Percentiles rank a stretch among this genome's conserved stretches.
Conservation (phyloP, 176 grass and related monocot species). For the Tuctoria greenei region DNA sequence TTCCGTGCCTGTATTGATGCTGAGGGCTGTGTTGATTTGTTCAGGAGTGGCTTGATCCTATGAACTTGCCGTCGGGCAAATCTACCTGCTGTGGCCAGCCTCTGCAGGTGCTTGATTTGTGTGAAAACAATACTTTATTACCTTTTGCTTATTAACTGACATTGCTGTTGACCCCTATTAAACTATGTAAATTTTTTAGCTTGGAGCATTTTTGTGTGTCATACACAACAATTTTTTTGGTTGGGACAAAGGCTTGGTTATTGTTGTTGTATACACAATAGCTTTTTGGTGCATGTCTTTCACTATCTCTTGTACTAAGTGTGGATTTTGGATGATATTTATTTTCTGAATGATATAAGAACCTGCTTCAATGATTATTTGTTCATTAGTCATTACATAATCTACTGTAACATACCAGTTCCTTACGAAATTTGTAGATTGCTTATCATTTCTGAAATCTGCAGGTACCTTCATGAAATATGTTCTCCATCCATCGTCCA, state of each 20-base stretch:
- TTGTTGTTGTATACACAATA: not conserved
- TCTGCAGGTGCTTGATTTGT: too few relatives aligned
- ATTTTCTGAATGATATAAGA: not conserved
- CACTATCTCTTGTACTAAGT: not conserved
- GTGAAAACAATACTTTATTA: too few relatives aligned
- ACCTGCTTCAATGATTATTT: not conserved
- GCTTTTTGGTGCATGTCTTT: not conserved
- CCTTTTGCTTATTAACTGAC: conserved; percentile 2
- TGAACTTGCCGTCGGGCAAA: too few relatives aligned
- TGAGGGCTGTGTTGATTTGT: too few relatives aligned
- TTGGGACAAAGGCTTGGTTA: too few relatives aligned
- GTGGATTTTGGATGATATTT: not conserved
- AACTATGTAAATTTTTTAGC: conserved; percentile 23
- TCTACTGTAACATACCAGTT: not conserved
- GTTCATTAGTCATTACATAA: conserved; percentile 15
- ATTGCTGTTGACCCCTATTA: conserved; percentile 15
- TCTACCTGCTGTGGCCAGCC: too few relatives aligned
- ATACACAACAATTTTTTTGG: too few relatives aligned
- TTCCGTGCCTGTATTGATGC: too few relatives aligned
- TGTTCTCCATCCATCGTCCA: conserved; percentile 82
- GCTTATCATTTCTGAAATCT: conserved; percentile 30
- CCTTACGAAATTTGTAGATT: conserved; percentile 13
- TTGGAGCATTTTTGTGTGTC: conserved; percentile 9
- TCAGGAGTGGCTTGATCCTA: too few relatives aligned
- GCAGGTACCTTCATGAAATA: conserved; percentile 86